Evolutionary conservation across 2,329 filamentous ascomycete species (phyloP).

Genomic region (Cercospora sesami): DNA sequence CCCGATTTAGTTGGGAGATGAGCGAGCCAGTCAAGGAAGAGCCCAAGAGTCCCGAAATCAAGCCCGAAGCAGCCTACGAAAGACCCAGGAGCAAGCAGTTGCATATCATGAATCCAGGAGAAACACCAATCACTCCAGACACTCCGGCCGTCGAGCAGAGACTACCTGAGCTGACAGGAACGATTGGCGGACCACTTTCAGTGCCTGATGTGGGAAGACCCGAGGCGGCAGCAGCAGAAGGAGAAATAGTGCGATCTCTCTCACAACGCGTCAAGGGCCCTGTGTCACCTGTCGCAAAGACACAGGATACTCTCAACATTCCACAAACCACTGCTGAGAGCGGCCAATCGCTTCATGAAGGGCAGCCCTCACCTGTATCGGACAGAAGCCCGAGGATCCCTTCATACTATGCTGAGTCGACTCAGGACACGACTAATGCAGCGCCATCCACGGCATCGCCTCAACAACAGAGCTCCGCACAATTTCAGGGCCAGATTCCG

Average conservation of each 20-base stretch:
- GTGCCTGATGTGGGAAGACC: slow-evolving; percentile 15
- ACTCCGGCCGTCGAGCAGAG: slow-evolving; percentile 11
- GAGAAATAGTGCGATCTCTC: slow-evolving; percentile 20
- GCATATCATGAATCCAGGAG: slow-evolving; percentile 47
- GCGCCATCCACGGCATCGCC: slow-evolving; percentile 15
- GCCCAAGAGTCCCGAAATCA: slow-evolving; percentile 31
- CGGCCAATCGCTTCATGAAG: slow-evolving; percentile 21
- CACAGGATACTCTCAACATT: slow-evolving; percentile 24
- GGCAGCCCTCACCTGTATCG: slow-evolving; percentile 31
- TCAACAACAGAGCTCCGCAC: slow-evolving; percentile 11
- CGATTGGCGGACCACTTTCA: slow-evolving; percentile 8
- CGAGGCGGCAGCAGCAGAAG: slow-evolving; percentile 20
- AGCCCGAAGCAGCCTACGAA: slow-evolving; percentile 36
- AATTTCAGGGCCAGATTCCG: slow-evolving; percentile 45
- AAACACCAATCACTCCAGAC: slow-evolving; percentile 29
- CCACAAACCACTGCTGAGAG: slow-evolving; percentile 21
- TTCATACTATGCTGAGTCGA: slow-evolving; percentile 21
- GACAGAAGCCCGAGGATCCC: slow-evolving; percentile 23
- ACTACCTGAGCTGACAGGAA: slow-evolving; percentile 4
- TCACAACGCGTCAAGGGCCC: slow-evolving; percentile 21
- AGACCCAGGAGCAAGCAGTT: slow-evolving; percentile 39
- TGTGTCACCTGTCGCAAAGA: slow-evolving; percentile 28
- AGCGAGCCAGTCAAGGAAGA: slow-evolving; percentile 21
- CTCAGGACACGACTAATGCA: slow-evolving; percentile 17
- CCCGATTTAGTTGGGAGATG: slow-evolving; percentile 44